Evolutionary conservation across 1,284 basidiomycete species (phyloP), one percentile per base, ranked within the genome.

Genomic region (Malassezia yamatoensis): DNA sequence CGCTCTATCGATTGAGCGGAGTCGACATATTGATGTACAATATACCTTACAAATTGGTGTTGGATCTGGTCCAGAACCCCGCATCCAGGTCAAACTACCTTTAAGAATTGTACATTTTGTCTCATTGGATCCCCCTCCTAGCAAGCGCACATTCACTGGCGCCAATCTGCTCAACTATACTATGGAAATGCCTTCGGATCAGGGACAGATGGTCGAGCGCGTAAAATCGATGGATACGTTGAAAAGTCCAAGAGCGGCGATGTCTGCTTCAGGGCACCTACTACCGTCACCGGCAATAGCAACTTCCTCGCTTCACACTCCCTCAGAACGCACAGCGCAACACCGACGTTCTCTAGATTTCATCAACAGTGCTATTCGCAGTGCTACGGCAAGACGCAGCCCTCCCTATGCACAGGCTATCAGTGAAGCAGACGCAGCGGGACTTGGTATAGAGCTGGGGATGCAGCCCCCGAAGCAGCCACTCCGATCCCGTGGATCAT

Each of bases 11-110:
- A 81, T 93, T 38, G 68, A 81, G n/a, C 82, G 86, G 34, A 83
- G 84, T 33, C 80, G 83, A 36, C 80, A 91, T 13, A 75, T 96
- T 37, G 88, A 91, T 71, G 83, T 94, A 39, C 80, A 83, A 50
- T 90, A 91, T 70, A 78, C 79, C 5, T 77, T 94, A 59, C 83
- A 83, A 50, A 82, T 90, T 21, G 83, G 83, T 1, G 77, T 88
- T 46, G 83, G 83, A 48, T 79, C 81, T 1, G 79, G 84, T 56
- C 76, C 86, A 21, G 79, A 80, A 39, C 39, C 44, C 29, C 24
- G 35, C 11, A 48, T 43, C 0, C 24, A 38, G 24, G 83, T 85
- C 42, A 81, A 81, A 33, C 75, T 89, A 11, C 88, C 88, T 0
- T 76, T 89, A 58, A 78, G 80, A 11, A 82, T 90, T 67, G 79